These are phyloP conservation scores for Mycena venus DNA, from an alignment of 768 basidiomycete genomes.

Conservation along the genomic window DNA sequence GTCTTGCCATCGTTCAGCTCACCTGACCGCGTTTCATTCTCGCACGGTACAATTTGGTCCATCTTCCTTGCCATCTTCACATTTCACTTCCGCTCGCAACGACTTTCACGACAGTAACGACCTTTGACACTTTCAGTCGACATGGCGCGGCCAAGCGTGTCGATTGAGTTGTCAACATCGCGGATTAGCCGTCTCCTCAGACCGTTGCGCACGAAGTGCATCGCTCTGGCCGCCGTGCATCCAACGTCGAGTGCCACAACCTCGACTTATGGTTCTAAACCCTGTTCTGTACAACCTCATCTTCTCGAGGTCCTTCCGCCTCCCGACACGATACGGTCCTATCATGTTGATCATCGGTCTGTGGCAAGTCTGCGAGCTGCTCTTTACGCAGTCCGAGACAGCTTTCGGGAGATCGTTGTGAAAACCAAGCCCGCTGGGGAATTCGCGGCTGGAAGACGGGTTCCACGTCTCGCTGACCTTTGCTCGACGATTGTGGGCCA, in stretches of 20 bases:
- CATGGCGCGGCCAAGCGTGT: background rate
- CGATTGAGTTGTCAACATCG: conserved; percentile 48
- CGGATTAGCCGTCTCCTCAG: conserved; percentile 61
- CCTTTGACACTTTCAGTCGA: background rate
- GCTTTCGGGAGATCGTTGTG: conserved; percentile 64
- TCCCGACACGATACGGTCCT: conserved; percentile 47
- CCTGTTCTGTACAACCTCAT: conserved; percentile 1
- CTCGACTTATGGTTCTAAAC: conserved; percentile 30
- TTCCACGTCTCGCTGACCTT: conserved; percentile 58
- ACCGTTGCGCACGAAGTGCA: conserved; percentile 63
- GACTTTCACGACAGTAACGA: background rate
- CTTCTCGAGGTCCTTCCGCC: conserved; percentile 47
- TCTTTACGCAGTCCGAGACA: conserved; percentile 66
- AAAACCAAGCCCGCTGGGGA: conserved; percentile 40
- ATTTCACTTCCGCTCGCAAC: background rate
- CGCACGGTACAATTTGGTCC: too few relatives aligned
- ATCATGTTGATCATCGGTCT: conserved; percentile 24
- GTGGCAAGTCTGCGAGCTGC: conserved; percentile 5
- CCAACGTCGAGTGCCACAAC: conserved; percentile 22
- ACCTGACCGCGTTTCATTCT: background rate
- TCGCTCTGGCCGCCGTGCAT: conserved; percentile 46
- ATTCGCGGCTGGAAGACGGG: conserved; percentile 4
- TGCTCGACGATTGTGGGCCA: conserved; percentile 64
- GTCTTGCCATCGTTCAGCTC: too few relatives aligned
- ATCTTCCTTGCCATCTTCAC: too few relatives aligned